Evolutionary conservation across 352 stramenopile genomes (phyloP), one percentile per base, ranked within the genome.

Genomic region (Phytophthora litchii): DNA sequence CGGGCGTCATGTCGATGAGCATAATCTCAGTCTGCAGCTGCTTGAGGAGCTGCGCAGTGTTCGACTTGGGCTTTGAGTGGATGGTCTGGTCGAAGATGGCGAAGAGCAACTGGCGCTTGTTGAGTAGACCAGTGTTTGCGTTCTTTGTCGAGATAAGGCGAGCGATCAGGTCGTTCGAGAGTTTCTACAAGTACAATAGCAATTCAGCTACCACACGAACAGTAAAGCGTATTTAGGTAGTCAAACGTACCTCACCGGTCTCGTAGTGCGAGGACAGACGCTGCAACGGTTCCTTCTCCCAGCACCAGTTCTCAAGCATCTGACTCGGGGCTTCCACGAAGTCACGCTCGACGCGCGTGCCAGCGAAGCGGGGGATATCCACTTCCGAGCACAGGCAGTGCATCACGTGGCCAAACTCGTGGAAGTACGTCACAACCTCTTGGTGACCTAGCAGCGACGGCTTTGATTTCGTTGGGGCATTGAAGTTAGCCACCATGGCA

Each of bases 221-320:
- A 44, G 10, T 19, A 51, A 25, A 14, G 36, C 25, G 9, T 14
- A 17, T 12, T 3, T 6, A 38, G 19, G 12, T 9, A 38, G 12
- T 27, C 41, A 43, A 25, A 54, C 56, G 23, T 45, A 88, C 77
- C 67, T 74, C 71, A 11, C 83, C 80, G 8, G 86, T 94, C 48
- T 80, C 35, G 47, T 94, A 89, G 74, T 97, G 88, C 47, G 88
- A 91, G 21, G 88, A 92, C 17, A 97, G 68, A 56, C 88, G 86
- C 54, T 92, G 74, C 35, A 97, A 59, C 20, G 87, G 78, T 52
- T 80, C 76, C 67, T 92, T 91, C 67, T 96, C 80, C 88, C 90
- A 97, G 60, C 77, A 91, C 88, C 88, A 97, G 71, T 96, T 95
- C 60, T 96, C 90, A 14, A 96, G 79, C 86, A 97, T 95, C 62